These are phyloP conservation scores for Zopfia rhizophila DNA, from an alignment of 2,329 filamentous ascomycete genomes.

Conservation along the genomic window DNA sequence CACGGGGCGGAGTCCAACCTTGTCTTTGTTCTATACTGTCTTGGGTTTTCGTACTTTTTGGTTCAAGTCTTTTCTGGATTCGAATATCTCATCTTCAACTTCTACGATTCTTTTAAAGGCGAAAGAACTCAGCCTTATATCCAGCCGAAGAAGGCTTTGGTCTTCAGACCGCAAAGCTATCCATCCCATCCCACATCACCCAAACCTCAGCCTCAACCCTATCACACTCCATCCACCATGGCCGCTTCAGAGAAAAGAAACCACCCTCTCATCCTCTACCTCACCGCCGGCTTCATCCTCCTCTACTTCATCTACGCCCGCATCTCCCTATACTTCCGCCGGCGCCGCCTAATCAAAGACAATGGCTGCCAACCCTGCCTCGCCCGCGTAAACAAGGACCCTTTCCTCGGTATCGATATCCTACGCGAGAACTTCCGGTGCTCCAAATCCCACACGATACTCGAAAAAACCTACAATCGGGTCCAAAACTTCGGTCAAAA, in stretches of 20 bases:
- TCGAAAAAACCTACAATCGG: constrained; percentile 25
- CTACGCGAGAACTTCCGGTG: constrained; percentile 55
- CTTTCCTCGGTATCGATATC: constrained; percentile 64
- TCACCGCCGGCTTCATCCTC: constrained; percentile 42
- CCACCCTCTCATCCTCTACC: constrained; percentile 36
- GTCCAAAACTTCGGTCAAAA: constrained; percentile 44
- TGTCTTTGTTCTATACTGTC: no score
- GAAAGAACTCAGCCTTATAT: no score
- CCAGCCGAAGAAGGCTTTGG: no score
- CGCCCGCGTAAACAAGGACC: constrained; percentile 63
- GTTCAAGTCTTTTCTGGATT: no score
- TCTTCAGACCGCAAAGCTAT: no score
- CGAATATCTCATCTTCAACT: no score
- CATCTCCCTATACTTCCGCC: constrained; percentile 47
- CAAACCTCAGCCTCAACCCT: no score
- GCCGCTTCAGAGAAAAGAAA: constrained; percentile 29
- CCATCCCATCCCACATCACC: no score
- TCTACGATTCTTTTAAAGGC: no score
- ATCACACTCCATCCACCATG: no score
- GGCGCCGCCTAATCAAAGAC: constrained; percentile 50
- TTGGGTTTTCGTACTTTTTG: no score
- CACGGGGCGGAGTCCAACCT: no score
- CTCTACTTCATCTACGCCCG: constrained; percentile 48
- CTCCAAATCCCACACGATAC: constrained; percentile 40
- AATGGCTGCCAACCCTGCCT: constrained; percentile 61